These are phyloP conservation scores for Tephrocybe sp. DNA, from an alignment of 768 basidiomycete species.

Conservation along the genomic window DNA sequence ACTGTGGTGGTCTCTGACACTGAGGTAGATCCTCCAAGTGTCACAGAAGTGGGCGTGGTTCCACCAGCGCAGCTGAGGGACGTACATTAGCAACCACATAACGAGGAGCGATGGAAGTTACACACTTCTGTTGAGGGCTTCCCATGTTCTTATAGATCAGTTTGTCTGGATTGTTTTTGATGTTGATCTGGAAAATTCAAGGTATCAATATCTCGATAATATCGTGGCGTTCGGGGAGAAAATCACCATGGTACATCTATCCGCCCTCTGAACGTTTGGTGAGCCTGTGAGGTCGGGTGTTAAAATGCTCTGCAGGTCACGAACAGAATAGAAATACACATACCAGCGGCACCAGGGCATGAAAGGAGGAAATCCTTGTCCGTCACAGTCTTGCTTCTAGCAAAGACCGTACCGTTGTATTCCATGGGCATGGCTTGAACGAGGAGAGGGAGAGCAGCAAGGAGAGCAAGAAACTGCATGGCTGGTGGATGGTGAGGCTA, in stretches of 20 bases:
- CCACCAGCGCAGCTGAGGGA: slow-evolving; percentile 12
- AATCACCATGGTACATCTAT: slow-evolving; percentile 15
- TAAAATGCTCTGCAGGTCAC: not conserved
- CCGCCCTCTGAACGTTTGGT: slow-evolving; percentile 10
- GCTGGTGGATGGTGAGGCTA: not conserved
- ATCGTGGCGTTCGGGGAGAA: not conserved
- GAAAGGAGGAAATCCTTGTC: slow-evolving; percentile 13
- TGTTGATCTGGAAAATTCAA: slow-evolving; percentile 5
- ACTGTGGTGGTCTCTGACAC: slow-evolving; percentile 9
- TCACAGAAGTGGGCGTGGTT: slow-evolving; percentile 5
- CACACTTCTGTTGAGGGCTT: slow-evolving; percentile 14
- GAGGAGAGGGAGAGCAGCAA: slow-evolving; percentile 6
- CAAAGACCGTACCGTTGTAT: too few relatives aligned
- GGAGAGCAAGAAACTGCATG: slow-evolving; percentile 1
- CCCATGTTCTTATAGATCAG: slow-evolving; percentile 11
- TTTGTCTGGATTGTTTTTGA: slow-evolving; percentile 12
- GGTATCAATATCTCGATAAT: not conserved
- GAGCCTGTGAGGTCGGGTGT: slow-evolving; percentile 5
- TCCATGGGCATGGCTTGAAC: slow-evolving; percentile 6
- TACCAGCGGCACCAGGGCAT: slow-evolving; percentile 13
- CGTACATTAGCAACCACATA: not conserved
- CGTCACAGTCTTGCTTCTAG: not conserved
- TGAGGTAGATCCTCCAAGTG: slow-evolving; percentile 8
- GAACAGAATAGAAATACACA: too few relatives aligned
- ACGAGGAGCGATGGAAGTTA: not conserved